Conservation (phyloP, 805 yeast genomes). For the Isabelozyma gotoi region DNA sequence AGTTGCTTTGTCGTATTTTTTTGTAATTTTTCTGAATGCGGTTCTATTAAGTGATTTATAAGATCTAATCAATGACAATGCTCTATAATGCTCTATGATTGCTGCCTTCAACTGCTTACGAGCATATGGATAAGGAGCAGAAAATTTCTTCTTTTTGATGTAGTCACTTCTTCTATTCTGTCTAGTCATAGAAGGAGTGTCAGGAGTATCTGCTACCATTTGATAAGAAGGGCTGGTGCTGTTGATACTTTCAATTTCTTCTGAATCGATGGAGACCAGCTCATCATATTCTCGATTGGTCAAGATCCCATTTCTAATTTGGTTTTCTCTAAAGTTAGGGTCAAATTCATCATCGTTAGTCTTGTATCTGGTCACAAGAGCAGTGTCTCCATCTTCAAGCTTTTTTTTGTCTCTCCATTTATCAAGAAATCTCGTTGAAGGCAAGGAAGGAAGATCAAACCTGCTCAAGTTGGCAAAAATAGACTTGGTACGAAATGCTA, state of each 20-base stretch:
- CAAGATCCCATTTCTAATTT: conserved; percentile 34
- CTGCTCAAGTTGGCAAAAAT: conserved; percentile 21
- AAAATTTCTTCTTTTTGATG: conserved; percentile 28
- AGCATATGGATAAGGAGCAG: conserved; percentile 63
- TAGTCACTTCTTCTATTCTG: conserved; percentile 49
- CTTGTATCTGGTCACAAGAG: conserved; percentile 6
- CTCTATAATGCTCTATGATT: conserved; percentile 67
- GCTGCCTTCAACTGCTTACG: conserved; percentile 69
- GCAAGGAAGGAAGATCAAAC: conserved; percentile 42
- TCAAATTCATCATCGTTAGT: conserved; percentile 18
- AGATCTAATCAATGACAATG: conserved; percentile 66
- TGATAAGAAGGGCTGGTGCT: not conserved
- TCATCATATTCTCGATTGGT: conserved; percentile 5
- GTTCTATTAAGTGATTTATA: conserved; percentile 79
- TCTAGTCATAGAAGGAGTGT: conserved; percentile 17
- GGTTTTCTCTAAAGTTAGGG: conserved; percentile 35
- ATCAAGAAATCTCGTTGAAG: conserved; percentile 31
- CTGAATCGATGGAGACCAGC: conserved; percentile 13
- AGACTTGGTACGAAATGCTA: conserved; percentile 28
- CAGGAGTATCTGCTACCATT: conserved; percentile 3
- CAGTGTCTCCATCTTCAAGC: conserved; percentile 6
- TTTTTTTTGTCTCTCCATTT: conserved; percentile 10
- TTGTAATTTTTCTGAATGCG: conserved; percentile 84
- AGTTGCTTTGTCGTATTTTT: conserved; percentile 83
- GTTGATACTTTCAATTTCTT: conserved; percentile 1